These are phyloP conservation scores for Saccharomyces hybrid DNA, from an alignment of 1,139 yeast genomes.

Conservation along the genomic window DNA sequence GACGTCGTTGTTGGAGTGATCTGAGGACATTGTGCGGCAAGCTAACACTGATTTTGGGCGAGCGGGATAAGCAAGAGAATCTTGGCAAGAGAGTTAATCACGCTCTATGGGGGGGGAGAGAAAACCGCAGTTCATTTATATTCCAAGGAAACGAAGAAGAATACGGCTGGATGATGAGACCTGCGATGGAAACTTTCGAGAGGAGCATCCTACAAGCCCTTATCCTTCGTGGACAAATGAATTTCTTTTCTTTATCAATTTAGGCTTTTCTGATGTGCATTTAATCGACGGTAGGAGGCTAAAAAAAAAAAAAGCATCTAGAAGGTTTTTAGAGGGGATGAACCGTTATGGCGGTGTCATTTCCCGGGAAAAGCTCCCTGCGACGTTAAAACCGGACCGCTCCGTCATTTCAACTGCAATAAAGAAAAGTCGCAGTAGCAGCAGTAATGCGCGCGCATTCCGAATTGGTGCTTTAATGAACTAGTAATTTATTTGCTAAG, in stretches of 20 bases:
- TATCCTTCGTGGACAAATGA: not conserved
- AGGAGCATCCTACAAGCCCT: not conserved
- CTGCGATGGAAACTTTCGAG: not conserved
- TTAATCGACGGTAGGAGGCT: not conserved
- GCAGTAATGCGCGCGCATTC: not conserved
- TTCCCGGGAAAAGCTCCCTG: not conserved
- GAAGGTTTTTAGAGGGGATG: not conserved
- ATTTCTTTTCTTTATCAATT: not conserved
- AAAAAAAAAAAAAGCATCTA: not conserved
- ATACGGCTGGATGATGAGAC: not conserved
- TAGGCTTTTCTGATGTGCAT: not conserved
- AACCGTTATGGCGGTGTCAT: not conserved
- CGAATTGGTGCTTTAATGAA: not conserved
- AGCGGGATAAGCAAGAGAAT: not conserved
- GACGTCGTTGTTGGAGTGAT: conserved; percentile 29
- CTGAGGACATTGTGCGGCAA: not conserved
- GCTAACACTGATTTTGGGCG: not conserved
- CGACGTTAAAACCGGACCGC: not conserved
- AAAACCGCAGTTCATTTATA: not conserved
- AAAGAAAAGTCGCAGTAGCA: not conserved
- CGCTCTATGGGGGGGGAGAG: not conserved
- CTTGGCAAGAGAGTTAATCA: not conserved
- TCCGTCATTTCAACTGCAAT: not conserved
- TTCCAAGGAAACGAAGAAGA: not conserved
- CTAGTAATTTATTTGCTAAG: not conserved